These are phyloP conservation scores for Paracorniculantispora psalliotae DNA, from an alignment of 2,329 filamentous ascomycete species.

Conservation along the genomic window DNA sequence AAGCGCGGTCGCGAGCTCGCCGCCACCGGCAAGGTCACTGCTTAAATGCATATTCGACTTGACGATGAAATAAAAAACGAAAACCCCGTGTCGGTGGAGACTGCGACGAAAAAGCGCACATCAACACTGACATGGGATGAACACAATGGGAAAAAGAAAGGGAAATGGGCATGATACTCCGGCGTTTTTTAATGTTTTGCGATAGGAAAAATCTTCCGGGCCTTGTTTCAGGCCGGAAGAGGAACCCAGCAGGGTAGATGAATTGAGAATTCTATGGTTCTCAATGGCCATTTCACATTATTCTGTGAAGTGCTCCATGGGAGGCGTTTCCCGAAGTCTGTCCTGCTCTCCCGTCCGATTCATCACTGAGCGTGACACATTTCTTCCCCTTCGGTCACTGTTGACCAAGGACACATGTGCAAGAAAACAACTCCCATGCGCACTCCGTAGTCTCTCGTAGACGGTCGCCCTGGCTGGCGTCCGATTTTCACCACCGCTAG, in stretches of 20 bases:
- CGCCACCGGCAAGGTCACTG: constrained; percentile 65
- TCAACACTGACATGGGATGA: constrained; percentile 16
- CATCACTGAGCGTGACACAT: constrained; percentile 13
- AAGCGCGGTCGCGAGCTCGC: constrained; percentile 71
- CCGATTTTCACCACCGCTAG: constrained; percentile 52
- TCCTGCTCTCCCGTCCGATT: constrained; percentile 19
- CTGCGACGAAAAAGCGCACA: not conserved
- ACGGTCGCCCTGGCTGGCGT: not conserved
- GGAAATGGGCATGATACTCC: constrained; percentile 34
- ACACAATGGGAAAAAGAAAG: constrained; percentile 17
- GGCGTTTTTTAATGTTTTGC: constrained; percentile 28
- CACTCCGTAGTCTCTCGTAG: constrained; percentile 1
- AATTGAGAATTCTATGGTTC: constrained; percentile 42
- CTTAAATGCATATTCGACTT: constrained; percentile 32
- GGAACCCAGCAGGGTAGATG: constrained; percentile 31
- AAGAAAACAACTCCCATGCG: not conserved
- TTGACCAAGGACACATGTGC: constrained; percentile 2
- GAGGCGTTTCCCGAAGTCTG: constrained; percentile 67
- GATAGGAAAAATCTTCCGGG: not conserved
- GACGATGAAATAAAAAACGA: constrained; percentile 18
- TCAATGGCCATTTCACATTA: constrained; percentile 69
- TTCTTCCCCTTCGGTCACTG: constrained; percentile 10
- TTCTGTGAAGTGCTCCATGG: constrained; percentile 69
- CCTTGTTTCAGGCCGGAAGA: not conserved
- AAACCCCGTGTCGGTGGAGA: constrained; percentile 20